A percentile compares a stretch with the other conserved stretches of the same genome.
Evolutionary conservation across 768 basidiomycete species (phyloP).

Genomic region (Macrolepiota dolichaula): DNA sequence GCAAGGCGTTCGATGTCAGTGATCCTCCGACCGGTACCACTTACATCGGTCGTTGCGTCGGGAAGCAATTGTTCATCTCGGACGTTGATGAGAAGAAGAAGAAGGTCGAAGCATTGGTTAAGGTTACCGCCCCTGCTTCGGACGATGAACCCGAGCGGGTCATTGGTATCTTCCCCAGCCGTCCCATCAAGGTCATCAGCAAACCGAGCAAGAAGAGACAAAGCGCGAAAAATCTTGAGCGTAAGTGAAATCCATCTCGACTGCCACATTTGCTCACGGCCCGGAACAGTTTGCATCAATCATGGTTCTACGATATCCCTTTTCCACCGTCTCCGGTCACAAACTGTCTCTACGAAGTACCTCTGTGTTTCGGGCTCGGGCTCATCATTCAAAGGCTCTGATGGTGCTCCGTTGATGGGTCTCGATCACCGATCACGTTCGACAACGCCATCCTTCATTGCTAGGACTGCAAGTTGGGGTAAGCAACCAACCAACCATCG

Average conservation of each 20-base stretch:
- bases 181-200: conserved; percentile 97
- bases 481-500: conserved; percentile 27
- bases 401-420: conserved; percentile 83
- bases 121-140: conserved; percentile 75
- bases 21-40: conserved; percentile 81
- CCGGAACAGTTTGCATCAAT: conserved; percentile 77
- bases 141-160: conserved; percentile 81
- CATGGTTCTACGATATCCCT: conserved; percentile 94
- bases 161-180: conserved; percentile 87
- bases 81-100: conserved; percentile 95
- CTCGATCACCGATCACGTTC: conserved; percentile 67
- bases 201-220: conserved; percentile 98
- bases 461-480: conserved; percentile 90
- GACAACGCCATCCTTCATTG: conserved; percentile 84
- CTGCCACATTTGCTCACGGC: conserved; percentile 16
- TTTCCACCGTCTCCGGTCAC: conserved; percentile 93
- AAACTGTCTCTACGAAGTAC: conserved; percentile 94
- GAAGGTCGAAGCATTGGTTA: conserved; percentile 91
- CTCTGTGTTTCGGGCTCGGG: conserved; percentile 93
- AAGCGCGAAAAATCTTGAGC: conserved; percentile 87
- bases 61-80: conserved; percentile 93
- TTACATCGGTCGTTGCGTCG: conserved; percentile 89
- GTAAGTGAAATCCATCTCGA: conserved; percentile 46
- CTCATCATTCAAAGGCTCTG: conserved; percentile 90
- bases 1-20: conserved; percentile 79